These are phyloP conservation scores for Colletotrichum lentis DNA, from an alignment of 2,329 filamentous ascomycete species.

Conservation along the genomic window DNA sequence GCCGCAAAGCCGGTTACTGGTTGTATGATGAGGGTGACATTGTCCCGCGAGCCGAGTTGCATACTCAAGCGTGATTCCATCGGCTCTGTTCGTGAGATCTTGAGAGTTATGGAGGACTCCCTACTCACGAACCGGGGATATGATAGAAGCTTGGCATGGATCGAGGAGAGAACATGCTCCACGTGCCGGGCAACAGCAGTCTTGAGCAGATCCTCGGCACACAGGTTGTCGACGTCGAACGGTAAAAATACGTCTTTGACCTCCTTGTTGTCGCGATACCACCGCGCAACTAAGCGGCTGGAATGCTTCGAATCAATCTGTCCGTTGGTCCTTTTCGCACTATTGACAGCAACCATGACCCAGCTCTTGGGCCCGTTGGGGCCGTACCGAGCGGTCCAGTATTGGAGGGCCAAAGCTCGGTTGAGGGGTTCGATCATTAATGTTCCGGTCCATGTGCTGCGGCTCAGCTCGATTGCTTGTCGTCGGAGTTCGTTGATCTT, in stretches of 20 bases:
- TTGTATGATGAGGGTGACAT: constrained; percentile 73
- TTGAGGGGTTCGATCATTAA: constrained; percentile 82
- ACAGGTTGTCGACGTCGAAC: constrained; percentile 73
- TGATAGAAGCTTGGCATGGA: constrained; percentile 67
- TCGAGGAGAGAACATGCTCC: constrained; percentile 72
- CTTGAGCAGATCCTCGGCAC: constrained; percentile 76
- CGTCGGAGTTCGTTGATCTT: constrained; percentile 84
- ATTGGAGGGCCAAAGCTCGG: constrained; percentile 85
- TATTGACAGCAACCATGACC: constrained; percentile 85
- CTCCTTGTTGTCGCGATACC: constrained; percentile 85
- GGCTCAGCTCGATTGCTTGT: constrained; percentile 76
- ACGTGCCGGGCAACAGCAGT: constrained; percentile 79
- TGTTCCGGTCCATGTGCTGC: constrained; percentile 78
- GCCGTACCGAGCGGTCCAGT: constrained; percentile 76
- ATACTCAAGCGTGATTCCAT: constrained; percentile 73
- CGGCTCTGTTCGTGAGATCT: constrained; percentile 68
- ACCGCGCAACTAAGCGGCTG: constrained; percentile 71
- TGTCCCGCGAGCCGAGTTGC: constrained; percentile 71
- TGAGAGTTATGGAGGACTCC: constrained; percentile 66
- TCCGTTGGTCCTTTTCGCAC: constrained; percentile 61
- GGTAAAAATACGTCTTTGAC: constrained; percentile 72
- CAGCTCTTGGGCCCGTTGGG: constrained; percentile 78
- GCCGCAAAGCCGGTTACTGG: constrained; percentile 80
- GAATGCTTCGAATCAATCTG: constrained; percentile 54
- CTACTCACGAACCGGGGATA: constrained; percentile 69